Percentiles rank a stretch among this genome's conserved stretches.
Conservation (phyloP, 768 basidiomycete genomes). For the Pluteus cervinus region DNA sequence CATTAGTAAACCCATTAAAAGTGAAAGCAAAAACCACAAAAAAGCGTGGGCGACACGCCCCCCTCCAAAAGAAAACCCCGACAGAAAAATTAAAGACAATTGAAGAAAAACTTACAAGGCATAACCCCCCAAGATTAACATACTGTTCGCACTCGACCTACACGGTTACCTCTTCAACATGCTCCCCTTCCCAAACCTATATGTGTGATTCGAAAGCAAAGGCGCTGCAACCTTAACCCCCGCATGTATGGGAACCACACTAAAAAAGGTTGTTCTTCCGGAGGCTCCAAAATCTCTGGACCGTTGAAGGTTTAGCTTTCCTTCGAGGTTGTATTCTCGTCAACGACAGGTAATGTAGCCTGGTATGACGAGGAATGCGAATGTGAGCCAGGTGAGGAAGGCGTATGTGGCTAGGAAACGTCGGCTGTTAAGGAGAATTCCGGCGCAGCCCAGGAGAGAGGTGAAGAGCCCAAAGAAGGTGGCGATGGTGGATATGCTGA, state of each 20-base stretch:
- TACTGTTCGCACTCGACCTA: conserved; percentile 62
- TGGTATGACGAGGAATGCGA: conserved; percentile 64
- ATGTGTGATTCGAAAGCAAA: conserved; percentile 78
- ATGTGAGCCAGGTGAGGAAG: conserved; percentile 70
- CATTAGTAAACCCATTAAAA: too few relatives aligned
- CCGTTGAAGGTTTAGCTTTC: conserved; percentile 78
- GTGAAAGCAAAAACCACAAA: too few relatives aligned
- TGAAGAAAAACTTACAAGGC: conserved; percentile 47
- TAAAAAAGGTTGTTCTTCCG: conserved; percentile 56
- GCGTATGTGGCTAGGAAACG: conserved; percentile 75
- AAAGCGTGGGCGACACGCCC: too few relatives aligned
- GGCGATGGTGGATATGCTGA: conserved; percentile 66
- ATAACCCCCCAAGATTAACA: conserved; percentile 86
- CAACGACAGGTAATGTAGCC: conserved; percentile 78
- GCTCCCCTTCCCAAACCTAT: conserved; percentile 84
- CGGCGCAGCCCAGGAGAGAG: conserved; percentile 70
- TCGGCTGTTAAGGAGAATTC: conserved; percentile 80
- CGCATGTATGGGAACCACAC: conserved; percentile 64
- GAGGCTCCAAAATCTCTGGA: conserved; percentile 49
- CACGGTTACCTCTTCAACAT: conserved; percentile 86
- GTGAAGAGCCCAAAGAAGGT: conserved; percentile 55
- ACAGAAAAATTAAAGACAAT: too few relatives aligned
- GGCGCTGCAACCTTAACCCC: conserved; percentile 54
- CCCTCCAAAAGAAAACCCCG: neutral
- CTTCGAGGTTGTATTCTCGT: conserved; percentile 72